Evolutionary conservation across 768 basidiomycete genomes (phyloP).

Genomic region (Kwoniella newhampshirensis): DNA sequence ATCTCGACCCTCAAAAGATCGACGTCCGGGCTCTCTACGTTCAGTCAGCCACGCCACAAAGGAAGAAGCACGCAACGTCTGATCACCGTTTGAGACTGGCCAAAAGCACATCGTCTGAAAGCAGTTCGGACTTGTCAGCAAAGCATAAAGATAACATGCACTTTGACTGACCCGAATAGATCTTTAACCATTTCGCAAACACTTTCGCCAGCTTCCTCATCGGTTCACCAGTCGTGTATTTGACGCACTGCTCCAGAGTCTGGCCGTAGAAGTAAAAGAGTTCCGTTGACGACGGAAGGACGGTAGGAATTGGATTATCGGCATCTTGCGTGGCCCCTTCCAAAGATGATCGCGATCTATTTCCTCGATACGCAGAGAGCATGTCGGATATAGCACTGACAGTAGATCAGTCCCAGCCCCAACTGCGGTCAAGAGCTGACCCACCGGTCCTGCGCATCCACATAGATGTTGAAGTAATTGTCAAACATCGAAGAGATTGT

Average conservation of each 20-base stretch:
- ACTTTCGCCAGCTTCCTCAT: slow-evolving; percentile 76
- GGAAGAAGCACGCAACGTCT: background rate
- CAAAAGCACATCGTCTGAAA: slow-evolving; percentile 81
- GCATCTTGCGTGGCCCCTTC: slow-evolving; percentile 59
- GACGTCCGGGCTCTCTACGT: slow-evolving; percentile 56
- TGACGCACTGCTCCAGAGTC: slow-evolving; percentile 89
- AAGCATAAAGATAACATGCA: background rate
- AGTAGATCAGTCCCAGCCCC: background rate
- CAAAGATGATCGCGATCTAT: slow-evolving; percentile 66
- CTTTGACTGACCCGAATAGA: slow-evolving; percentile 73
- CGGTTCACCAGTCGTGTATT: slow-evolving; percentile 78
- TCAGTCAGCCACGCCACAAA: slow-evolving; percentile 5
- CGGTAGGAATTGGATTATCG: slow-evolving; percentile 60
- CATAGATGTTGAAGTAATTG: slow-evolving; percentile 84
- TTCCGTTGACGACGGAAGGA: slow-evolving; percentile 91
- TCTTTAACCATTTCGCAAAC: slow-evolving; percentile 89
- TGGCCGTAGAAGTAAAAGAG: slow-evolving; percentile 97
- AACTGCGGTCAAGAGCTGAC: slow-evolving; percentile 27
- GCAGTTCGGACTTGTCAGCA: slow-evolving; percentile 18
- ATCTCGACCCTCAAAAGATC: slow-evolving; percentile 75
- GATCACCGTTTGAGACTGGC: slow-evolving; percentile 69
- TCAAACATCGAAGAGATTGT: slow-evolving; percentile 89
- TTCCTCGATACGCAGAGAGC: slow-evolving; percentile 73
- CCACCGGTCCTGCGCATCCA: slow-evolving; percentile 94
- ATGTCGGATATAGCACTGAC: slow-evolving; percentile 82